Percentiles rank a stretch among this genome's conserved stretches.
Evolutionary conservation across 2,329 filamentous ascomycete species (phyloP).

Genomic region (Ophiostoma himal-ulmi): DNA sequence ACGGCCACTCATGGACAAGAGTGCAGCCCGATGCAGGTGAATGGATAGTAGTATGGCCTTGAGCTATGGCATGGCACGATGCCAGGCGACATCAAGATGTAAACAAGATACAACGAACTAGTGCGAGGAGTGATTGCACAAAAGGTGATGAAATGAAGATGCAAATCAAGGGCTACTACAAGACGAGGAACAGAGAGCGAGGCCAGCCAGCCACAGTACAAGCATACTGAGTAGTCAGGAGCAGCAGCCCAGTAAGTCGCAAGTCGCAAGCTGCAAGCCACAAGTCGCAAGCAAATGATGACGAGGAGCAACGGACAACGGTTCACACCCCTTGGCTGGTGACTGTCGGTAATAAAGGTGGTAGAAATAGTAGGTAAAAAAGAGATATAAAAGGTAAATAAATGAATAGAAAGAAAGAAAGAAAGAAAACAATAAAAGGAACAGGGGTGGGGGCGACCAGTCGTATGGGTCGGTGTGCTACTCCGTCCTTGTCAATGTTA

Average conservation of each 20-base stretch:
- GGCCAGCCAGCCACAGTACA: not conserved
- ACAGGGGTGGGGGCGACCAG: slow-evolving; percentile 9
- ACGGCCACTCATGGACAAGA: not conserved
- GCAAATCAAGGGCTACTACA: not conserved
- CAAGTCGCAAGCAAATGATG: not conserved
- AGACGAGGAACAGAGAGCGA: not conserved
- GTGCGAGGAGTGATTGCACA: not conserved
- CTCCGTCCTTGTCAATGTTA: not conserved
- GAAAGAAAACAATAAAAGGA: not conserved
- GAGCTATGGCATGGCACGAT: not conserved
- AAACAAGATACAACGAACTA: not conserved
- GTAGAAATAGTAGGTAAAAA: not conserved
- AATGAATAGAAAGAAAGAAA: not conserved
- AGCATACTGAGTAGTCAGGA: not conserved
- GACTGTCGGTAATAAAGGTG: not conserved
- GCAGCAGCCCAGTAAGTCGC: not conserved
- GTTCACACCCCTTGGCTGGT: not conserved
- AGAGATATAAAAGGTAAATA: not conserved
- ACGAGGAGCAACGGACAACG: not conserved
- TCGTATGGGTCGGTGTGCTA: slow-evolving; percentile 2
- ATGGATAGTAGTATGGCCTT: not conserved
- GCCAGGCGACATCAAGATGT: not conserved
- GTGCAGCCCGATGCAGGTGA: not conserved
- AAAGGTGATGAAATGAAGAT: not conserved
- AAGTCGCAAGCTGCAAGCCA: not conserved